These are phyloP conservation scores for Cercospora citrullina DNA, from an alignment of 2,329 filamentous ascomycete species.

Conservation along the genomic window DNA sequence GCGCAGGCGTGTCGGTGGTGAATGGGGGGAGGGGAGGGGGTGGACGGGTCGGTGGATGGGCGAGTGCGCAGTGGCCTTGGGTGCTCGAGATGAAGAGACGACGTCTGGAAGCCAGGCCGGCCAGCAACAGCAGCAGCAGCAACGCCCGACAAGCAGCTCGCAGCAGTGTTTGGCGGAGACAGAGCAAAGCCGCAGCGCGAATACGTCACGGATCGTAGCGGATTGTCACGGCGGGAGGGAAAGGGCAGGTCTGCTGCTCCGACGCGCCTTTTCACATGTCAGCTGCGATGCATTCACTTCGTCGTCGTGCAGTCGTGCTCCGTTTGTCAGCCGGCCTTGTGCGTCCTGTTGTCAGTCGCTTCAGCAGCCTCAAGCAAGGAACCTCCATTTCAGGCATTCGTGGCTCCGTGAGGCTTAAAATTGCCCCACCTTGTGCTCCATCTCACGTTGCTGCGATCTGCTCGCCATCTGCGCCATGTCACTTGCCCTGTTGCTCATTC, in stretches of 20 bases:
- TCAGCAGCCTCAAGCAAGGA: background rate
- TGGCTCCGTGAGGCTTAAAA: slow-evolving; percentile 2
- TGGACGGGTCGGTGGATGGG: background rate
- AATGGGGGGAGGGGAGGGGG: background rate
- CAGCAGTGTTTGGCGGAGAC: background rate
- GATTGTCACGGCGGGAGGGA: background rate
- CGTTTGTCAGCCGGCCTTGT: background rate
- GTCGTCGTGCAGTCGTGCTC: background rate
- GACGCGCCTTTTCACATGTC: background rate
- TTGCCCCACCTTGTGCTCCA: background rate
- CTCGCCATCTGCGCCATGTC: background rate
- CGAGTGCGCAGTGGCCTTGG: background rate
- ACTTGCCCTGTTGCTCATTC: background rate
- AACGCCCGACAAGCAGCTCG: background rate
- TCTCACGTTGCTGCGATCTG: background rate
- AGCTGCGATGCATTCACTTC: background rate
- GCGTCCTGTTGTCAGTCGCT: background rate
- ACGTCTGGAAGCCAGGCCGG: background rate
- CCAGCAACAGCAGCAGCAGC: background rate
- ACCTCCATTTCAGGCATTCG: background rate
- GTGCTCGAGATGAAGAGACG: background rate
- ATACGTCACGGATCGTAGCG: background rate
- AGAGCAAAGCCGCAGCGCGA: background rate
- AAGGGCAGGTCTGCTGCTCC: background rate
- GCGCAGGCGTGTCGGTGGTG: slow-evolving; percentile 6